Base-by-base conservation (phyloP, 2,329 filamentous ascomycete genomes). In the Fonsecaea multimorphosa region DNA sequence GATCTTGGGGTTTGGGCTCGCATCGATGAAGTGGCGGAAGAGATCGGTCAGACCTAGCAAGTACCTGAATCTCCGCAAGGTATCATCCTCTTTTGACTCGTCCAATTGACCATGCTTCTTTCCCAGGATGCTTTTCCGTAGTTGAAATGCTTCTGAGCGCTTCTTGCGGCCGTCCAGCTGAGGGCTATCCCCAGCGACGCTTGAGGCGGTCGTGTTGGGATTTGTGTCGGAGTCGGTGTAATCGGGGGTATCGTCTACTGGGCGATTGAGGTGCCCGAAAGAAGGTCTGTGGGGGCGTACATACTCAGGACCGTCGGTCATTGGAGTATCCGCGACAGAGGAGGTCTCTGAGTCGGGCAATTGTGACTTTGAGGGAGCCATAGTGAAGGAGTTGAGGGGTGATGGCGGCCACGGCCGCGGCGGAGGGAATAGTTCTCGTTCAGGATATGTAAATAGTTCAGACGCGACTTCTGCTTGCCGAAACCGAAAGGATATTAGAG, bases 1-100 rank as follows among this genome's bases (percentile, higher is more conserved):
- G 74, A 98, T 95, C 73, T 91, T 92, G 16, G 95, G 94, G 75
- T 99, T 93, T 4, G 93, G 94, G 75, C 97, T 99, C 8, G 93
- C 92, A 76, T 98, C 93, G 80, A 99, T 99, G 78, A 99, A 99
- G 80, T 99, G 95, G 70, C 96, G 92, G 82, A 99, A 99, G 22
- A 99, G 84, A 75, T 99, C 95, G 16, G 95, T 99, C 59, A 99
- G 84, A 29, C 96, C 96, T 14, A 99, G 86, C 1, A 99, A 86
- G 77, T 99, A 99, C 70, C 93, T 89, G 77, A 99, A 99, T 76
- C 95, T 86, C 72, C 94, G 88, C 75, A 98, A 92, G 0, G 92
- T 96, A 75, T 98, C 94, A 83, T 97, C 92, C 81, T 97, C 94
- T 87, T 97, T 98, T 57, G 91, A 96, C 76, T 96, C 92, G 75